A percentile compares a stretch with the other conserved stretches of the same genome.
These are phyloP conservation scores for Lasiodiplodia sp. DNA, from an alignment of 2,329 filamentous ascomycete genomes.

Conservation along the genomic window DNA sequence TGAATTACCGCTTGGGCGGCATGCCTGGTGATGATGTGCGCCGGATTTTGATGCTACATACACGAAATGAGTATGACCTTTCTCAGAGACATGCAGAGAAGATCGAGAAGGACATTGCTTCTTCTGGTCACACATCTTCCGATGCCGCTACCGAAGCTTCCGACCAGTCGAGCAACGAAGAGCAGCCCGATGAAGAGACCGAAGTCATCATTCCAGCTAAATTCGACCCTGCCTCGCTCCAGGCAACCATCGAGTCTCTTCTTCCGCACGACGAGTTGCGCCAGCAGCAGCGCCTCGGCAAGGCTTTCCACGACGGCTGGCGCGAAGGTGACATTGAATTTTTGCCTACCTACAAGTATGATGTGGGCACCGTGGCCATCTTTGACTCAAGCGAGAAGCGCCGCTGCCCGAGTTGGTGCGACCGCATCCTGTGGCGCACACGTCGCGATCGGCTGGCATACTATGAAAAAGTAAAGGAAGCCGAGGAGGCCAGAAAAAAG, in stretches of 20 bases:
- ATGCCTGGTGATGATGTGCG: constrained; percentile 91
- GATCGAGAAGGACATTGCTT: constrained; percentile 38
- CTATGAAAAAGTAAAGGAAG: constrained; percentile 68
- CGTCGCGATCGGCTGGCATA: constrained; percentile 72
- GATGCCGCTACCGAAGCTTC: constrained; percentile 8
- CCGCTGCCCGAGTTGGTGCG: constrained; percentile 94
- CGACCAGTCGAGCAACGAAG: constrained; percentile 12
- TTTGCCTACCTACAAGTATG: constrained; percentile 96
- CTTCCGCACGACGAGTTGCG: constrained; percentile 88
- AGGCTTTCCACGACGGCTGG: constrained; percentile 91
- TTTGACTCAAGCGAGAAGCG: constrained; percentile 97
- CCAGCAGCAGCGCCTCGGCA: constrained; percentile 75
- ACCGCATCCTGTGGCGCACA: constrained; percentile 88
- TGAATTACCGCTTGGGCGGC: constrained; percentile 91
- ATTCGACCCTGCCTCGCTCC: constrained; percentile 83
- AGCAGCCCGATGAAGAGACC: constrained; percentile 32
- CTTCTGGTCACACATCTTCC: constrained; percentile 16
- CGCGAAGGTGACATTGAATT: constrained; percentile 87
- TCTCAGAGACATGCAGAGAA: constrained; percentile 8
- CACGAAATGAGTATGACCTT: constrained; percentile 74
- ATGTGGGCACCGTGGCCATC: constrained; percentile 87
- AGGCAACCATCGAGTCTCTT: constrained; percentile 86
- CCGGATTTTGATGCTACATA: constrained; percentile 81
- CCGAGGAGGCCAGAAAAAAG: constrained; percentile 70
- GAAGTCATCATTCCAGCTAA: constrained; percentile 54